Base-by-base conservation (phyloP, 202 grass and related monocot genomes). In the Eragrostis tef region DNA sequence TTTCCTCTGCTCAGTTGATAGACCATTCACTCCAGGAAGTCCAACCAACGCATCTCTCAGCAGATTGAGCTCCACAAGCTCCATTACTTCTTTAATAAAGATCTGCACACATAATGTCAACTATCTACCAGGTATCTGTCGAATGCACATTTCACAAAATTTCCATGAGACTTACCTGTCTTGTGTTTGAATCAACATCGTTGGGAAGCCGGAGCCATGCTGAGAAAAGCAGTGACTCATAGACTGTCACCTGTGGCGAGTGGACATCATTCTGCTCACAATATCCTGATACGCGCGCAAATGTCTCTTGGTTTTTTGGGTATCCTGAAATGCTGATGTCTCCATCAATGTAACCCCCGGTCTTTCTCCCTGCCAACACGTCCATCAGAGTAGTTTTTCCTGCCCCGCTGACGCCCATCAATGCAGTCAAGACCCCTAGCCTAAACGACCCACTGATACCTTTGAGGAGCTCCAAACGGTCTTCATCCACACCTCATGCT, bases 341-440 rank as follows among this genome's bases (percentile, higher is more conserved):
- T 53, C 93, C 93, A 64, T 97, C 86, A 11, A 97, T 93, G 52
- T 97, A 93, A 4, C 93, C 93, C 0, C 88, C 88, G 0, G 93
- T 97, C 34, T 97, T 97, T 53, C 93, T 84, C 9, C 93, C 90
- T 1, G 93, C 93, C n/a, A 93, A 81, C 17, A 93, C 93, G 81
- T 97, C 93, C 93, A 97, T 97, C 13, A 93, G 66, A n/a, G 93
- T 97, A 22, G 93, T 97, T 72, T 97, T 93, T 24, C 93, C 93
- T 11, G 90, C 93, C 5, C 93, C 93, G 20, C 86, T 93, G 11
- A 97, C 90, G 0, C 93, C 93, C 88, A 97, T 97, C 53, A 93
- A 51, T 45, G 90, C 90, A 0, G 93, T 89, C 34, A 97, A 84
- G 22, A 97, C 90, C 50, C 90, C 93, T 8, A 90, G 90, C 52